Evolutionary conservation across 495 filamentous ascomycete genomes (phyloP).

Genomic region (Astrothelium macrocarpum): DNA sequence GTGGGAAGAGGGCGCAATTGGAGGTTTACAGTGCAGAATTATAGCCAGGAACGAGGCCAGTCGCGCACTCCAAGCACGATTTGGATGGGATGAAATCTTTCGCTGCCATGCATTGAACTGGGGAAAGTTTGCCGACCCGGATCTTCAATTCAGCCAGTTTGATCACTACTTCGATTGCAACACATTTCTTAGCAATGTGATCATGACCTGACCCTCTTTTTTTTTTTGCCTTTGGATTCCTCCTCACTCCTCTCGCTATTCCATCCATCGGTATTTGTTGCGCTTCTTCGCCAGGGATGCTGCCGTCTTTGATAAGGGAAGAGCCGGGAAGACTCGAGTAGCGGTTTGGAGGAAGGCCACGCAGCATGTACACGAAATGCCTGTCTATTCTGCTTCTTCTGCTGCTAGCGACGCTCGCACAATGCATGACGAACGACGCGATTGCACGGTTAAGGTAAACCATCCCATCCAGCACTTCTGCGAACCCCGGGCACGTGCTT

Average conservation of each 20-base stretch:
- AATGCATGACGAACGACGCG: slow-evolving; percentile 32
- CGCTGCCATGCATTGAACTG: not conserved
- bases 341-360: not conserved
- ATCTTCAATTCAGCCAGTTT: not conserved
- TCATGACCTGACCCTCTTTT: not conserved
- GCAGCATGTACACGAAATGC: slow-evolving; percentile 1
- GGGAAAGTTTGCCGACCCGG: slow-evolving; percentile 1
- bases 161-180: not conserved
- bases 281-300: not conserved
- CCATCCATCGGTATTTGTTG: too few species aligned
- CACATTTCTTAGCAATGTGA: not conserved
- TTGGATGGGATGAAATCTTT: too few species aligned
- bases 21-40: not conserved
- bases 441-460: slow-evolving; percentile 22
- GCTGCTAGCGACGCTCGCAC: slow-evolving; percentile 13
- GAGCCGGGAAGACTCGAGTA: not conserved
- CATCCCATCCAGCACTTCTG: not conserved
- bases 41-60: not conserved
- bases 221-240: not conserved
- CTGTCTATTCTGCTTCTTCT: not conserved
- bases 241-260: too few species aligned
- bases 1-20: not conserved
- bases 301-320: not conserved
- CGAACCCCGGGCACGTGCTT: not conserved
- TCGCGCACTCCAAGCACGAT: too few species aligned